These are phyloP conservation scores for Lenwebbia sp. DNA, from an alignment of 345 rosid species.

Conservation along the genomic window DNA sequence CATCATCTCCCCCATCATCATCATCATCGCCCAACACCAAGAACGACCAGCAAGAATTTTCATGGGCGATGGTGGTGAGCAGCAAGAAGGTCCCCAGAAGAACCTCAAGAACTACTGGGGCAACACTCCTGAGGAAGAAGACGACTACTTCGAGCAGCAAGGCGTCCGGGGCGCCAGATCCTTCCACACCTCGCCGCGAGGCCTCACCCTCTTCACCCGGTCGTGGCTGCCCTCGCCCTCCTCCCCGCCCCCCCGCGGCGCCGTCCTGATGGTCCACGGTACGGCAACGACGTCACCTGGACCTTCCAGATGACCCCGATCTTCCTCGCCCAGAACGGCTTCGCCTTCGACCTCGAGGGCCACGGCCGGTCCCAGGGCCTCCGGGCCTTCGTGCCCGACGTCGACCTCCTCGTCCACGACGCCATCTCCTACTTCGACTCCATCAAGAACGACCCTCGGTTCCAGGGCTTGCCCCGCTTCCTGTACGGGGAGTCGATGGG, in stretches of 20 bases:
- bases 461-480: constrained; percentile 40
- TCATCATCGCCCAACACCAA: too few relatives aligned
- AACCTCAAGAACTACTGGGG: constrained; percentile 40
- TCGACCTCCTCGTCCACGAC: constrained; percentile 59
- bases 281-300: constrained; percentile 81
- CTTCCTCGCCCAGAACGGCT: constrained; percentile 2
- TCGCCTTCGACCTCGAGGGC: constrained; percentile 66
- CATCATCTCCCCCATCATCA: too few relatives aligned
- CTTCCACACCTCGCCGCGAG: constrained; percentile 63
- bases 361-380: constrained; percentile 67
- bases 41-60: too few relatives aligned
- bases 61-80: too few relatives aligned
- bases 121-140: constrained; percentile 40
- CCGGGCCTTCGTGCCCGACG: constrained; percentile 52
- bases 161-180: constrained; percentile 41
- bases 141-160: constrained; percentile 44
- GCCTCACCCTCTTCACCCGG: constrained; percentile 60
- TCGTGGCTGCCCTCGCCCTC: constrained; percentile 50
- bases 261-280: constrained; percentile 70
- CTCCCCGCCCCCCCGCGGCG: constrained; percentile 46
- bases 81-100: too few relatives aligned
- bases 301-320: constrained; percentile 38
- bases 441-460: constrained; percentile 24
- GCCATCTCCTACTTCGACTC: constrained; percentile 35
- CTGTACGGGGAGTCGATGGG: constrained; percentile 79